phyloP scores from a whole-genome alignment of 352 stramenopile species.

The Phytopythium helicoides region DNA sequence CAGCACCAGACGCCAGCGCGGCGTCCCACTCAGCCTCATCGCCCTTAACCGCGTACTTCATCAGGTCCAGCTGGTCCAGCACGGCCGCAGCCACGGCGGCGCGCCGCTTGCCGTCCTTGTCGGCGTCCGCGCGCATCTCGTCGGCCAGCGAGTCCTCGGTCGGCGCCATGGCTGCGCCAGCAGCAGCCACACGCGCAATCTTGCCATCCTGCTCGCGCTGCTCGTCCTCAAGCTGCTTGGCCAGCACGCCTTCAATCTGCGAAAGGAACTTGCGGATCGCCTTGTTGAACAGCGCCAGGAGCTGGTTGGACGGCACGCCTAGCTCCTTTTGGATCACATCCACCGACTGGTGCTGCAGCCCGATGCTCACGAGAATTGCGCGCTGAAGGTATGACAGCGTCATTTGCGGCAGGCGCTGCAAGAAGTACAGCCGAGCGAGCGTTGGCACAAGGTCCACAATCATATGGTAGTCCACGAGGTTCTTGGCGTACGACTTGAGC shows the following conservation, averaged over 20 bases:
- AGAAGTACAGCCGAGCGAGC: conserved; percentile 96
- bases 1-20: conserved; percentile 38
- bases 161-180: conserved; percentile 75
- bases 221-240: conserved; percentile 86
- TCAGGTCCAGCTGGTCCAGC: conserved; percentile 90
- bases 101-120: conserved; percentile 78
- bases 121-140: conserved; percentile 71
- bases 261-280: conserved; percentile 87
- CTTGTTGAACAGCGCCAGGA: conserved; percentile 99
- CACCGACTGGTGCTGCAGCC: conserved; percentile 92
- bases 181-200: conserved; percentile 40
- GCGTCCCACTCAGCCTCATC: conserved; percentile 92
- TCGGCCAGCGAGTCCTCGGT: conserved; percentile 83
- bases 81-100: conserved; percentile 17
- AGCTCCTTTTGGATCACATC: conserved; percentile 94
- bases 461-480: conserved; percentile 99
- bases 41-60: conserved; percentile 94
- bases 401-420: conserved; percentile 90
- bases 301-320: conserved; percentile 93
- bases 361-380: conserved; percentile 95
- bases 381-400: conserved; percentile 95
- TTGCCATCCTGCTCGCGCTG: conserved; percentile 42
- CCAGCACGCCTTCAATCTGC: conserved; percentile 74
- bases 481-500: conserved; percentile 97
- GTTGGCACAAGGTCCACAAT: conserved; percentile 97